Evolutionary conservation across 2,329 filamentous ascomycete genomes (phyloP).

Genomic region (Penicillium capsulatum): DNA sequence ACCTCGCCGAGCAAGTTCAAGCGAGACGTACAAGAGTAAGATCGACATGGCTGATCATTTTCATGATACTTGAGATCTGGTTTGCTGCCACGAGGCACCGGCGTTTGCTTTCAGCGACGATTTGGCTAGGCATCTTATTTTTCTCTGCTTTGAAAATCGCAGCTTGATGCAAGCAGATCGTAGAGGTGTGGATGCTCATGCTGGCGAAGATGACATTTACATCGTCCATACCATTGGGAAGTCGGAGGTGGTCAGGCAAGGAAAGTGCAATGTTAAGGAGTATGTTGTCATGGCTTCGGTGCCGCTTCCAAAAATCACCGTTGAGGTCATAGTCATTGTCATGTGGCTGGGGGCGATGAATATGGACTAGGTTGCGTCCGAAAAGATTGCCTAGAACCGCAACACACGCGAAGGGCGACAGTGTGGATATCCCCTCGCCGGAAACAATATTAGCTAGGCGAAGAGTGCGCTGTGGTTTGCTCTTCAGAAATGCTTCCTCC

Average conservation of each 20-base stretch:
- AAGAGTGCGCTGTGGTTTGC: slow-evolving; percentile 66
- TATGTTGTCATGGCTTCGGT: slow-evolving; percentile 83
- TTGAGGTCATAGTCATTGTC: slow-evolving; percentile 84
- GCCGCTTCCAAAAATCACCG: slow-evolving; percentile 92
- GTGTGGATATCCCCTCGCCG: slow-evolving; percentile 65
- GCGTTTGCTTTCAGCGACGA: slow-evolving; percentile 85
- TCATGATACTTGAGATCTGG: slow-evolving; percentile 92
- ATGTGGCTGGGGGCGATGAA: slow-evolving; percentile 78
- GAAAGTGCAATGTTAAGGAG: slow-evolving; percentile 80
- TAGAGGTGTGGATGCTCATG: slow-evolving; percentile 94
- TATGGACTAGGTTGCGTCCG: slow-evolving; percentile 82
- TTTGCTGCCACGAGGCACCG: slow-evolving; percentile 90
- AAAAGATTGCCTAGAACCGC: slow-evolving; percentile 85
- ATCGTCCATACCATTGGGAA: slow-evolving; percentile 70
- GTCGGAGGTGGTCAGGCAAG: slow-evolving; percentile 72
- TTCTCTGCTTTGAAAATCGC: slow-evolving; percentile 97
- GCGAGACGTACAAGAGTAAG: slow-evolving; percentile 64
- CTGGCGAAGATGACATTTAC: slow-evolving; percentile 90
- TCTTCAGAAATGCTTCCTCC: slow-evolving; percentile 80
- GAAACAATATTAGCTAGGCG: slow-evolving; percentile 55
- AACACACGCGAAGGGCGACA: slow-evolving; percentile 76
- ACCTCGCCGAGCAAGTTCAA: not conserved
- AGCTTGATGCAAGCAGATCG: slow-evolving; percentile 95
- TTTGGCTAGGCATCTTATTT: slow-evolving; percentile 68
- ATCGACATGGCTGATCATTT: slow-evolving; percentile 87